phyloP scores from a whole-genome alignment of 805 yeast genomes.

The Ogataea salicorniae region DNA sequence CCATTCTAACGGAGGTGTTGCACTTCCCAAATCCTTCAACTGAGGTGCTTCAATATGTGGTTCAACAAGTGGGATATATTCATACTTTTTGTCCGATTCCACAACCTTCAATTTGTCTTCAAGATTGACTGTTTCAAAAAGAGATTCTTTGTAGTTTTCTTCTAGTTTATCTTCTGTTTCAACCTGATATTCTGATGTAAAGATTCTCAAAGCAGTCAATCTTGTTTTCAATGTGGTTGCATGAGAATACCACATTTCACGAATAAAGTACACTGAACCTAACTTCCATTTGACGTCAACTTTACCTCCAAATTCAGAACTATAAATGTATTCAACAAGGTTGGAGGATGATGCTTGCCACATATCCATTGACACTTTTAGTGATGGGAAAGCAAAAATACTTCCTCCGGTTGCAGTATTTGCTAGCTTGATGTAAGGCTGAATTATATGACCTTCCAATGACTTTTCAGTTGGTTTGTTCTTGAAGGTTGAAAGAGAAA shows the following conservation, averaged over 20 bases:
- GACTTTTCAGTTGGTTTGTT: conserved; percentile 45
- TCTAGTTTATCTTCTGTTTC: conserved; percentile 31
- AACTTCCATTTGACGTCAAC: conserved; percentile 92
- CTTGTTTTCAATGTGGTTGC: conserved; percentile 66
- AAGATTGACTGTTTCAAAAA: conserved; percentile 30
- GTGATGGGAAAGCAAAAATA: conserved; percentile 74
- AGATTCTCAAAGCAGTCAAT: conserved; percentile 34
- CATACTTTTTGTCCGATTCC: conserved; percentile 42
- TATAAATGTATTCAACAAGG: conserved; percentile 60
- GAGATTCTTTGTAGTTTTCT: conserved; percentile 30
- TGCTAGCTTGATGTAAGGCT: conserved; percentile 52
- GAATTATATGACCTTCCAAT: conserved; percentile 38
- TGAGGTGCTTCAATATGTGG: conserved; percentile 89
- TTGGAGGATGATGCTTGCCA: conserved; percentile 51
- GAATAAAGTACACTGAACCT: conserved; percentile 82
- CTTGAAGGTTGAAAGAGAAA: conserved; percentile 61
- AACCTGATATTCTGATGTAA: conserved; percentile 23
- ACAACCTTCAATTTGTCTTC: conserved; percentile 43
- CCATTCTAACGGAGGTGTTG: conserved; percentile 98
- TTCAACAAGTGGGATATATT: conserved; percentile 60
- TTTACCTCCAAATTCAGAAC: conserved; percentile 78
- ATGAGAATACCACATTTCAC: conserved; percentile 91
- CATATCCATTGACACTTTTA: conserved; percentile 70
- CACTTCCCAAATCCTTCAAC: conserved; percentile 86
- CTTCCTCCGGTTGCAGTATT: conserved; percentile 68